These are phyloP conservation scores for Yarrowia sp. DNA, from an alignment of 805 yeast genomes.

Conservation along the genomic window DNA sequence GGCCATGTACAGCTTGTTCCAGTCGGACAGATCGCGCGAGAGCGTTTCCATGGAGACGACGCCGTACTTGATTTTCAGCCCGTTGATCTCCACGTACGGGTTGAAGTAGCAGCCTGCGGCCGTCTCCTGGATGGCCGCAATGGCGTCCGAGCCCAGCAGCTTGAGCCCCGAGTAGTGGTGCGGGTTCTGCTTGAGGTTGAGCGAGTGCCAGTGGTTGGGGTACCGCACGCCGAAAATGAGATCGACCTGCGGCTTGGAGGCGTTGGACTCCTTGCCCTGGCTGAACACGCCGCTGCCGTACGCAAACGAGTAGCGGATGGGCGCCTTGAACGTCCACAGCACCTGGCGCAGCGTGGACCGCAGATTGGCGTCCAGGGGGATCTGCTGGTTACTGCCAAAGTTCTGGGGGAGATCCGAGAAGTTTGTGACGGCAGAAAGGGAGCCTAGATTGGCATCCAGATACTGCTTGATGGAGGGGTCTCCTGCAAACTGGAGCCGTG, in stretches of 20 bases:
- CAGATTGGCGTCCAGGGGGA: constrained; percentile 45
- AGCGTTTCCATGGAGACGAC: constrained; percentile 63
- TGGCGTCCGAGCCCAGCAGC: constrained; percentile 55
- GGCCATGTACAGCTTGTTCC: constrained; percentile 84
- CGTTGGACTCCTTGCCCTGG: constrained; percentile 49
- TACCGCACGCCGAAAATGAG: constrained; percentile 76
- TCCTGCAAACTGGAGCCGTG: background rate
- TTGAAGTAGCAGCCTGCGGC: constrained; percentile 95
- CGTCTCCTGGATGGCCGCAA: constrained; percentile 56
- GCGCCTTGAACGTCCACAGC: constrained; percentile 60
- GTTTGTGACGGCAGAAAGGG: constrained; percentile 49
- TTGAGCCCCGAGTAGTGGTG: constrained; percentile 73
- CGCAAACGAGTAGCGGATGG: constrained; percentile 78
- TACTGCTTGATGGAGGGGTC: constrained; percentile 25
- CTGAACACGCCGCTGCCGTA: constrained; percentile 92
- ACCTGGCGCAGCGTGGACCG: constrained; percentile 48
- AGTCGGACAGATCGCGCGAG: constrained; percentile 67
- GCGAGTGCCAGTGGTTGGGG: constrained; percentile 70
- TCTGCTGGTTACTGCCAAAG: constrained; percentile 58
- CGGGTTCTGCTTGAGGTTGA: constrained; percentile 64
- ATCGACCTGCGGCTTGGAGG: constrained; percentile 69
- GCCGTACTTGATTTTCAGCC: constrained; percentile 75
- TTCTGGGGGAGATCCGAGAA: constrained; percentile 50
- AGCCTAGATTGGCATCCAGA: constrained; percentile 28
- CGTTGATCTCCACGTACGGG: constrained; percentile 71